Base-by-base conservation (phyloP, 2,329 filamentous ascomycete genomes). In the Aspergillus aculeatus region DNA sequence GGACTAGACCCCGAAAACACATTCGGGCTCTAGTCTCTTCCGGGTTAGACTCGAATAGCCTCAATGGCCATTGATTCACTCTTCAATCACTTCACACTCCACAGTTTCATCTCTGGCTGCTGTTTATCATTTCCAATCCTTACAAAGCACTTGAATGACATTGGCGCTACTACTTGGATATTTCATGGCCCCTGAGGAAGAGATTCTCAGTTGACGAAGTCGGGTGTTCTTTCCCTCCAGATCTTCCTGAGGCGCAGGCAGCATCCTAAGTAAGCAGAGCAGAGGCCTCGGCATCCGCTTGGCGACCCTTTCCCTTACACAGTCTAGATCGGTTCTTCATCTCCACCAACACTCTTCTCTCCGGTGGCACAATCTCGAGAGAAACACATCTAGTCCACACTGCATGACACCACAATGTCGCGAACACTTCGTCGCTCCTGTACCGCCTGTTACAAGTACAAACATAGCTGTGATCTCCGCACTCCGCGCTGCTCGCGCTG, bases 371-470 rank as follows among this genome's bases (percentile, higher is more conserved):
- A 16, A 19, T 44, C 38, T 44, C 38, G 3, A n/a, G 16, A 5
- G 16, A 7, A 44, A 44, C 38, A 16, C 38, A 19, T 44, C 38
- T 16, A 44, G 5, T 3, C 16, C 4, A 4, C 6, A 44, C 38
- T 44, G 38, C 38, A 19, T 19, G 2, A 12, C 16, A n/a, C 49
- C 56, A 70, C 62, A 59, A 86, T 86, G 83, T 82, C 80, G 68
- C 75, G 73, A 63, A 84, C 82, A n/a, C 82, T 86, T 58, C 82
- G 84, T 48, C 74, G 84, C 64, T 85, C 84, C 9, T 86, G 84
- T 72, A 75, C 77, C 64, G 79, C 83, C 16, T 86, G 84, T 66
- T 83, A 82, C 47, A 84, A 78, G 66, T 77, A 81, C 4, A 86
- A 86, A 65, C 78, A 82, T 62, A 79, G 81, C 60, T 86, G 84